Percentiles rank a stretch among this genome's conserved stretches.
Conservation (phyloP, 2,329 filamentous ascomycete genomes). For the Colletotrichum scovillei region DNA sequence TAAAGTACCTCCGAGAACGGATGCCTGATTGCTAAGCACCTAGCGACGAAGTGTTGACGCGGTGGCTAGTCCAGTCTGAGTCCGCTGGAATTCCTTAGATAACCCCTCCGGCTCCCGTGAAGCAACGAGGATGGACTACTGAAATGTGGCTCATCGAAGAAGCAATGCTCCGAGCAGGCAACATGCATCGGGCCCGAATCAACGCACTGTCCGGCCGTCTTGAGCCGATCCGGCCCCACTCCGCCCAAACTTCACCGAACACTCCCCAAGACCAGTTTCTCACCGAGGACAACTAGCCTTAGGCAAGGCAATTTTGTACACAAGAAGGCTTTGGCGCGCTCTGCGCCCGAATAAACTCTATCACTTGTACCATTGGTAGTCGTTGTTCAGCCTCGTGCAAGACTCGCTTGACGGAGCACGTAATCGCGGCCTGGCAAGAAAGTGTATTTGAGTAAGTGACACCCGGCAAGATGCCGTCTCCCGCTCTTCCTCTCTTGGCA, state of each 20-base stretch:
- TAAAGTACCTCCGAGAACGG: background rate
- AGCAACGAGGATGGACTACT: background rate
- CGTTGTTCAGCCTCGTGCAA: no score
- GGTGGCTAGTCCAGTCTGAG: background rate
- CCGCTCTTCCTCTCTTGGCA: background rate
- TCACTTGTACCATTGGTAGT: no score
- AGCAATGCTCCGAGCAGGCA: background rate
- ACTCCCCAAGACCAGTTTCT: background rate
- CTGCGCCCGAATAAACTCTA: no score
- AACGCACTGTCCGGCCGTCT: background rate
- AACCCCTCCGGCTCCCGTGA: background rate
- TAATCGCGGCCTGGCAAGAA: background rate
- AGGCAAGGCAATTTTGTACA: no score
- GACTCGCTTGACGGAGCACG: no score
- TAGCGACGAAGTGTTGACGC: background rate
- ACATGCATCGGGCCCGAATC: background rate
- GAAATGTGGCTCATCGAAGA: background rate
- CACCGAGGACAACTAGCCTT: background rate
- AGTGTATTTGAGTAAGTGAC: background rate
- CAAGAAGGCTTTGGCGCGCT: no score
- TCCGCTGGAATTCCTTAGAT: background rate
- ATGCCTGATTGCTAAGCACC: slow-evolving; percentile 15
- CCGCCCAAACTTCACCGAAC: background rate
- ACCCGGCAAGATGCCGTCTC: background rate
- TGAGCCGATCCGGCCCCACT: background rate